Evolutionary conservation across 192 early-diverging fungal genomes (phyloP).

Genomic region (Linnemannia zychae): DNA sequence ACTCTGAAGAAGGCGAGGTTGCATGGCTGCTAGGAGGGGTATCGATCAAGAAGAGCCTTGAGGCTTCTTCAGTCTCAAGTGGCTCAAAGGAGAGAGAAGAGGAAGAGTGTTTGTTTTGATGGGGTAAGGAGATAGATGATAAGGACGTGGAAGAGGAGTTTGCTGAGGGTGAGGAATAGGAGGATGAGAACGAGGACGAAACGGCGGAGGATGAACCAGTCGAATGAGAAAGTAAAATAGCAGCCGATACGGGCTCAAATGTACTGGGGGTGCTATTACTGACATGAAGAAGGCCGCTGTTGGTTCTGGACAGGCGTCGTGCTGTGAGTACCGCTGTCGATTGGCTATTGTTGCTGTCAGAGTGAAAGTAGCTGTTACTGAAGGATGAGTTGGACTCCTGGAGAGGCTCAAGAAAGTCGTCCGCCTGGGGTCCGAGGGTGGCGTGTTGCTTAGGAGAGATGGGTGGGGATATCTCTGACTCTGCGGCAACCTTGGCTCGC

Average conservation of each 20-base stretch:
- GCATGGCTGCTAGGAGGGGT: slow-evolving; percentile 50
- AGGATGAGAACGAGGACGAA: slow-evolving; percentile 16
- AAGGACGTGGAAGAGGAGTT: slow-evolving; percentile 36
- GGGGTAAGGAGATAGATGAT: slow-evolving; percentile 34
- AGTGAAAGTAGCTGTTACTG: background rate
- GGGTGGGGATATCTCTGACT: slow-evolving; percentile 46
- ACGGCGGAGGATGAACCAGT: slow-evolving; percentile 6
- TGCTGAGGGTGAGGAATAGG: slow-evolving; percentile 25
- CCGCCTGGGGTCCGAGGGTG: background rate
- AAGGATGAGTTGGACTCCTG: slow-evolving; percentile 32
- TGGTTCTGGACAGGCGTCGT: background rate
- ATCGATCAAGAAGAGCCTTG: slow-evolving; percentile 28
- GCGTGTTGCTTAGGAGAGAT: slow-evolving; percentile 52
- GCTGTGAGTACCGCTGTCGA: slow-evolving; percentile 1
- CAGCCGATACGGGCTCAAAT: slow-evolving; percentile 16
- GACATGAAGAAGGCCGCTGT: background rate
- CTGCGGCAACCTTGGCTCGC: slow-evolving; percentile 46
- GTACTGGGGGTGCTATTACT: slow-evolving; percentile 4
- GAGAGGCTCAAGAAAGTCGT: slow-evolving; percentile 42
- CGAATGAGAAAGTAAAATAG: slow-evolving; percentile 20
- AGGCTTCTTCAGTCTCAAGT: slow-evolving; percentile 16
- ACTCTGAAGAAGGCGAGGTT: slow-evolving; percentile 34
- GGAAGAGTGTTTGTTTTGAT: slow-evolving; percentile 2
- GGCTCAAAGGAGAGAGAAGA: slow-evolving; percentile 6
- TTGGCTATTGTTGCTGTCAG: slow-evolving; percentile 3